These are phyloP conservation scores for Blastobotrys capitulatus DNA, from an alignment of 1,139 yeast species.

Conservation along the genomic window DNA sequence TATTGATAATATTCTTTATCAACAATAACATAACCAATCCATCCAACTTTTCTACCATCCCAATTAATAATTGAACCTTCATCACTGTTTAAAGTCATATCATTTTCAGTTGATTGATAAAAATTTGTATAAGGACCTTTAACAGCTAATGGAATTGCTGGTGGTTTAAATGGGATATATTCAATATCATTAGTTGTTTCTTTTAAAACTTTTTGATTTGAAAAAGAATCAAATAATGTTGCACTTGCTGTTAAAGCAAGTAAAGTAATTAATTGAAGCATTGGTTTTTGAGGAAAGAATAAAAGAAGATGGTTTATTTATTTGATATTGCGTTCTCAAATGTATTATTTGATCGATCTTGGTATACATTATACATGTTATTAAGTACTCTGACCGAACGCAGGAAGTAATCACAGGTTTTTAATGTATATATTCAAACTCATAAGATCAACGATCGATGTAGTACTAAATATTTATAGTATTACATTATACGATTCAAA, in stretches of 20 bases:
- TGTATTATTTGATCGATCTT: no score
- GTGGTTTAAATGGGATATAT: constrained; percentile 8
- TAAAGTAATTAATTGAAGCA: not conserved
- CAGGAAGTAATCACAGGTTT: no score
- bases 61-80: constrained; percentile 5
- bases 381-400: no score
- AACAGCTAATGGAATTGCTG: constrained; percentile 11
- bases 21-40: constrained; percentile 5
- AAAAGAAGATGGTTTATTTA: no score
- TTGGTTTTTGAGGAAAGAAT: no score
- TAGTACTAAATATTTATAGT: no score
- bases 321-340: no score
- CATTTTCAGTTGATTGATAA: constrained; percentile 4
- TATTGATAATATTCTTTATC: constrained; percentile 4
- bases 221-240: not conserved
- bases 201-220: not conserved
- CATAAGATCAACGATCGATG: no score
- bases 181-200: not conserved
- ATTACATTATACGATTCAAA: no score
- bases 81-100: not conserved
- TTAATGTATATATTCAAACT: no score
- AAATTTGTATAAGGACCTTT: constrained; percentile 4
- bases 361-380: no score
- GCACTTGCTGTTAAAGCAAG: not conserved
- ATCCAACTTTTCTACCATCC: constrained; percentile 7